Evolutionary conservation across 148 eudicot species (phyloP).

Genomic region (Suaeda aralocaspica): DNA sequence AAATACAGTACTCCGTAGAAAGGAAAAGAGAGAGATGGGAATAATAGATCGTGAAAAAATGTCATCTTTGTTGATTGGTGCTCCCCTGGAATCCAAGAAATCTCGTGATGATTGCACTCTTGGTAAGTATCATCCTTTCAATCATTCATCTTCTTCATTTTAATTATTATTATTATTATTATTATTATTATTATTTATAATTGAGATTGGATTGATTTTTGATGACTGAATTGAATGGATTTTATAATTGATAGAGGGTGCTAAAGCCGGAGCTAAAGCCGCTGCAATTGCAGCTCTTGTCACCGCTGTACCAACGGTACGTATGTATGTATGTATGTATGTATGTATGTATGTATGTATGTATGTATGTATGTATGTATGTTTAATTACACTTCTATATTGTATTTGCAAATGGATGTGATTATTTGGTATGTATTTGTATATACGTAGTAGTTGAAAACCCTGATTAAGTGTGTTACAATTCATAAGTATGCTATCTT

Average conservation of each 20-base stretch:
- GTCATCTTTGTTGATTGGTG: constrained; percentile 22
- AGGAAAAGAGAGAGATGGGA: too few species aligned
- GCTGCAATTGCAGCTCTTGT: constrained; percentile 61
- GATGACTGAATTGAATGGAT: not conserved
- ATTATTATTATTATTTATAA: not conserved
- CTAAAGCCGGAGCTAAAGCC: constrained; percentile 69
- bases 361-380: too few species aligned
- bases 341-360: too few species aligned
- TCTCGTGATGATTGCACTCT: constrained; percentile 29
- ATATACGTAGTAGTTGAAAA: too few species aligned
- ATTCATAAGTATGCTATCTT: too few species aligned
- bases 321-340: too few species aligned
- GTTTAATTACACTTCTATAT: too few species aligned
- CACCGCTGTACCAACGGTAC: constrained; percentile 67
- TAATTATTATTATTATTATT: not conserved
- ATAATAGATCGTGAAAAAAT: constrained; percentile 10
- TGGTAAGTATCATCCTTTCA: constrained; percentile 16
- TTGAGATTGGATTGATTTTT: not conserved
- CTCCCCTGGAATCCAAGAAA: constrained; percentile 34
- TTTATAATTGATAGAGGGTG: constrained; percentile 46
- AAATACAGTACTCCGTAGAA: too few species aligned
- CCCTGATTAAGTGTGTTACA: too few species aligned
- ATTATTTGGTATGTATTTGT: too few species aligned
- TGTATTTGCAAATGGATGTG: too few species aligned
- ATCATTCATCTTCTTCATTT: not conserved